These are phyloP conservation scores for Coniophora puteana DNA, from an alignment of 1,284 basidiomycete species.

Conservation along the genomic window DNA sequence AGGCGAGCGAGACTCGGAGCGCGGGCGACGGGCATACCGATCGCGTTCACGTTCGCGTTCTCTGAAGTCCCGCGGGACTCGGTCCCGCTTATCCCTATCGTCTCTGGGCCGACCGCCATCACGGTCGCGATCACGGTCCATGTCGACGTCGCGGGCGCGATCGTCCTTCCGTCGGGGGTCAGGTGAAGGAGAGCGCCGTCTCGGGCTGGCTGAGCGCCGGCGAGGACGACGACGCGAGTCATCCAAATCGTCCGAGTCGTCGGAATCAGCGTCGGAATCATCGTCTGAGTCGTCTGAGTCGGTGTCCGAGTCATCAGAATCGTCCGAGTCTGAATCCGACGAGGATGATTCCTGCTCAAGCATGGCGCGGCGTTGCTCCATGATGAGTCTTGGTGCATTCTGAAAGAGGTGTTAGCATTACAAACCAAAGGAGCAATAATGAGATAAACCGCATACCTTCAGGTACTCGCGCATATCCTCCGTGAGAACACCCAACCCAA, in stretches of 20 bases:
- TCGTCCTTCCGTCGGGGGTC: constrained; percentile 27
- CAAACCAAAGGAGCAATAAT: constrained; percentile 3
- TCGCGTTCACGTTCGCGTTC: constrained; percentile 27
- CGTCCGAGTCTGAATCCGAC: constrained; percentile 44
- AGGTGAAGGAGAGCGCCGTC: constrained; percentile 33
- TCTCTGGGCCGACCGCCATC: too few species aligned
- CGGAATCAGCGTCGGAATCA: constrained; percentile 36
- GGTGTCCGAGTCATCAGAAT: constrained; percentile 35
- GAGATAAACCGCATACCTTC: constrained; percentile 67
- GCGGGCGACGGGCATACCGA: constrained; percentile 16
- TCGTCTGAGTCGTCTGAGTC: constrained; percentile 30
- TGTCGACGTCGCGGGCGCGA: constrained; percentile 16
- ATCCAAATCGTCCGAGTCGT: constrained; percentile 33
- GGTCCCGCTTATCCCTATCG: too few species aligned
- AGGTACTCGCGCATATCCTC: constrained; percentile 97
- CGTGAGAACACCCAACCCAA: constrained; percentile 87
- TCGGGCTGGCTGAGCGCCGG: constrained; percentile 20
- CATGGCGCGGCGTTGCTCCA: constrained; percentile 88
- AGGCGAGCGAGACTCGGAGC: constrained; percentile 24
- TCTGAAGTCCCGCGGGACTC: too few species aligned
- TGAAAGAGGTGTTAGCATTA: constrained; percentile 27
- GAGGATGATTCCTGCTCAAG: constrained; percentile 72
- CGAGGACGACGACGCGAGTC: constrained; percentile 31
- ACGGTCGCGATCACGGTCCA: too few species aligned
- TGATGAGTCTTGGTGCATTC: constrained; percentile 88